Evolutionary conservation across 139 green algal species (phyloP).

Genomic region (Tetradesmus lagerheimii): DNA sequence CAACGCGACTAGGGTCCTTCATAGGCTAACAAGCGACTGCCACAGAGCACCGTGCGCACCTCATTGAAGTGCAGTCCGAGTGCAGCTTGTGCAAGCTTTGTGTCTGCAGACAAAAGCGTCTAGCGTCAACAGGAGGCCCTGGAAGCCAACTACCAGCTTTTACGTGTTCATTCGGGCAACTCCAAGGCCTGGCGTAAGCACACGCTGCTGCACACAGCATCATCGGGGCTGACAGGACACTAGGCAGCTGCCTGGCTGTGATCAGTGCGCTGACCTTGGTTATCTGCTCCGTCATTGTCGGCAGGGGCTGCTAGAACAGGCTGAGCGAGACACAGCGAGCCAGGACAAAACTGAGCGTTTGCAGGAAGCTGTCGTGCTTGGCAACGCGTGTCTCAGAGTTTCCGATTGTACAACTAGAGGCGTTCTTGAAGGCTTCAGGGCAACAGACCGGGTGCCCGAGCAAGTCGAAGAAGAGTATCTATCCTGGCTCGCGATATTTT

Average conservation of each 20-base stretch:
- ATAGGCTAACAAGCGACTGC: neutral
- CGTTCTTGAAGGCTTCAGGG: neutral
- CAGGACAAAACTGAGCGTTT: neutral
- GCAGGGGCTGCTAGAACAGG: neutral
- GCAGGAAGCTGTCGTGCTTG: neutral
- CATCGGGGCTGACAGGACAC: neutral
- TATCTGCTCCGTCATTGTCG: neutral
- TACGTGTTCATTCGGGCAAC: neutral
- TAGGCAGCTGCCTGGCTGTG: neutral
- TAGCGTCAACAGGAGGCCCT: neutral
- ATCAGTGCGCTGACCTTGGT: neutral
- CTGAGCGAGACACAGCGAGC: neutral
- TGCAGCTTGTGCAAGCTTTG: neutral
- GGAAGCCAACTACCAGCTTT: neutral
- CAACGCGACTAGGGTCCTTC: neutral
- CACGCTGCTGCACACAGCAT: neutral
- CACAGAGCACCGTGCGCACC: neutral
- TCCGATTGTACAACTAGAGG: neutral
- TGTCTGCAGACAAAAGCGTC: neutral
- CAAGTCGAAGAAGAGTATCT: neutral
- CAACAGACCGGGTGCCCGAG: neutral
- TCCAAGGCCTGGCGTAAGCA: neutral
- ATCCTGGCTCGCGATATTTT: neutral
- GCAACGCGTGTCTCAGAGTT: neutral
- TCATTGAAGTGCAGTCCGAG: neutral